Evolutionary conservation across 805 yeast genomes (phyloP).

Genomic region (Candida ponderosae): DNA sequence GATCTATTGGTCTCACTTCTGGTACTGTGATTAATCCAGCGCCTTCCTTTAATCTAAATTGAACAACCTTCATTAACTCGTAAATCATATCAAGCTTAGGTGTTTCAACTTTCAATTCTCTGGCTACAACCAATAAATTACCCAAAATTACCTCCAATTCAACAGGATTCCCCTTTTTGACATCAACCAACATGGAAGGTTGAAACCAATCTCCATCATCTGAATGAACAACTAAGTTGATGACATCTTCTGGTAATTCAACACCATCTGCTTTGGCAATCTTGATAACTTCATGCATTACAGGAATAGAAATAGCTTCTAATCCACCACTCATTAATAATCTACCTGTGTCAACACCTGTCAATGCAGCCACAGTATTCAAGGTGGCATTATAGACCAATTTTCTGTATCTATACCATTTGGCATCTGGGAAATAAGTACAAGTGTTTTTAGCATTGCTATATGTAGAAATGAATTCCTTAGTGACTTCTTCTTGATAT

Average conservation of each 20-base stretch:
- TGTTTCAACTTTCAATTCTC: constrained; percentile 35
- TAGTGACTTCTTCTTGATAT: constrained; percentile 24
- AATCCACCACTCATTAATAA: constrained; percentile 33
- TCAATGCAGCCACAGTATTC: constrained; percentile 53
- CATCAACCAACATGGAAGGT: constrained; percentile 68
- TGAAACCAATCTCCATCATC: constrained; percentile 44
- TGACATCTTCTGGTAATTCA: constrained; percentile 36
- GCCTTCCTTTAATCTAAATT: constrained; percentile 52
- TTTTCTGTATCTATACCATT: constrained; percentile 51
- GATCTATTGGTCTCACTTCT: constrained; percentile 18
- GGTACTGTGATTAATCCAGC: constrained; percentile 37
- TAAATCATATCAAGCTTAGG: constrained; percentile 58
- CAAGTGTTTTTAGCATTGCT: constrained; percentile 30
- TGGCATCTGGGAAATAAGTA: constrained; percentile 33
- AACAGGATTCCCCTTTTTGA: constrained; percentile 50
- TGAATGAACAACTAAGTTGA: constrained; percentile 41
- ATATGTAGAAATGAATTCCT: constrained; percentile 33
- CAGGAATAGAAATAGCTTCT: constrained; percentile 33
- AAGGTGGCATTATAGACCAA: constrained; percentile 58
- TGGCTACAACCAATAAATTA: constrained; percentile 48
- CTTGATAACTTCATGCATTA: constrained; percentile 53
- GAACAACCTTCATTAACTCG: constrained; percentile 49
- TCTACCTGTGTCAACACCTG: constrained; percentile 48
- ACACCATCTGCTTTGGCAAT: constrained; percentile 66
- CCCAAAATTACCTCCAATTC: constrained; percentile 67